A percentile compares a stretch with the other conserved stretches of the same genome.
phyloP scores from a whole-genome alignment of 805 yeast species.

The Wickerhamiella galacta region DNA sequence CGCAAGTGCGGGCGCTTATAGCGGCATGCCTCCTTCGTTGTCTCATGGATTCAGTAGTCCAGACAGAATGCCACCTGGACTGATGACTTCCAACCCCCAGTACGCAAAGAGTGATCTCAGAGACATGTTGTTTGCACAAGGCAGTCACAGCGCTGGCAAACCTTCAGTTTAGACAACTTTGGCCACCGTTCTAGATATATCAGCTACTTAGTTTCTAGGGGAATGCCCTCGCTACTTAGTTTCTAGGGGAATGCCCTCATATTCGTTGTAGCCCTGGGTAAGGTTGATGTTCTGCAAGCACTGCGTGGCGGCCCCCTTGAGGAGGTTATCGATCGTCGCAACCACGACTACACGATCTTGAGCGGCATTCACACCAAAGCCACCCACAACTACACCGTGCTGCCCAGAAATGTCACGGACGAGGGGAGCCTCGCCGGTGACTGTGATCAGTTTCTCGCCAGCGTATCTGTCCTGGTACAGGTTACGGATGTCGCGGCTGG shows the following conservation, averaged over 20 bases:
- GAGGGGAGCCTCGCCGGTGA: constrained; percentile 83
- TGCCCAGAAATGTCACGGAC: constrained; percentile 85
- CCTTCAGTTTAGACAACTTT: too few relatives aligned
- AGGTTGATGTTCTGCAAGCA: constrained; percentile 92
- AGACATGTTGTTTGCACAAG: too few relatives aligned
- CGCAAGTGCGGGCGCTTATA: too few relatives aligned
- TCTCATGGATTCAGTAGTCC: too few relatives aligned
- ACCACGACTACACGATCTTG: constrained; percentile 85
- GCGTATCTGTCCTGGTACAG: constrained; percentile 77
- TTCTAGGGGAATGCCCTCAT: constrained; percentile 75
- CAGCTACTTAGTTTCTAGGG: too few relatives aligned
- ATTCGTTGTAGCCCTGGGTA: constrained; percentile 79
- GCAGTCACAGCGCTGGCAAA: too few relatives aligned
- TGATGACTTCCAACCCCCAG: too few relatives aligned
- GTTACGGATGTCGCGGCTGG: constrained; percentile 69
- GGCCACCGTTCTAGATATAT: constrained; percentile 11
- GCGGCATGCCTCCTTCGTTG: too few relatives aligned
- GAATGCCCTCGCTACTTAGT: constrained; percentile 97
- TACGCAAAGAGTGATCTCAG: too few relatives aligned
- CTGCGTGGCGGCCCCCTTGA: constrained; percentile 98
- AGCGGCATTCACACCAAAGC: constrained; percentile 79
- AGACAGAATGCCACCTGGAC: too few relatives aligned
- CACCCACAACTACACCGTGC: constrained; percentile 91
- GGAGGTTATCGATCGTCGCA: constrained; percentile 86
- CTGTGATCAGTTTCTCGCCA: constrained; percentile 69